These are phyloP conservation scores for Vigna unguiculata DNA, from an alignment of 306 rosid species.

Conservation along the genomic window DNA sequence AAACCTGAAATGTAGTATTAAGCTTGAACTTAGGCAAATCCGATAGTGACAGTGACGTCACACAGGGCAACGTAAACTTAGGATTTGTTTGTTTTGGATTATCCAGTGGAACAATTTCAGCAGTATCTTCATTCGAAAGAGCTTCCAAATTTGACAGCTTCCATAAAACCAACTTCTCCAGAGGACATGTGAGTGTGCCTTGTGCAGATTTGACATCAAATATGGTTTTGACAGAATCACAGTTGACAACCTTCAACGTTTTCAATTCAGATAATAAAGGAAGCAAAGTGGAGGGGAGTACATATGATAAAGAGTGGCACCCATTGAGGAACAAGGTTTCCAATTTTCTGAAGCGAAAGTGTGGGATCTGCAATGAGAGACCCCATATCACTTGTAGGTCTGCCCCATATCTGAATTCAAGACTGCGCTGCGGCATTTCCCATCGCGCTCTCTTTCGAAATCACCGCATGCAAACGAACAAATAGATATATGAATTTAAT, in stretches of 20 bases:
- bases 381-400: constrained; percentile 14
- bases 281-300: constrained; percentile 15
- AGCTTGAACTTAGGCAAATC: background rate
- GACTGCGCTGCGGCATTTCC: too few relatives aligned
- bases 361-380: background rate
- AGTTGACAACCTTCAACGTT: background rate
- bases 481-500: too few relatives aligned
- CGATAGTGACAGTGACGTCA: background rate
- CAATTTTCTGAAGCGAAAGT: constrained; percentile 33
- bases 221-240: constrained; percentile 13
- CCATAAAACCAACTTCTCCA: too few relatives aligned
- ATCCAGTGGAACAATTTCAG: background rate
- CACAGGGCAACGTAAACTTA: background rate
- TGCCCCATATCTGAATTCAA: too few relatives aligned
- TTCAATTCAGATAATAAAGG: constrained; percentile 8
- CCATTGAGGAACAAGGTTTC: background rate
- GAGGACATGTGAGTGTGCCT: too few relatives aligned
- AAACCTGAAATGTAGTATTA: too few relatives aligned
- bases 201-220: too few relatives aligned
- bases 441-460: too few relatives aligned
- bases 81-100: background rate
- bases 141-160: too few relatives aligned
- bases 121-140: background rate
- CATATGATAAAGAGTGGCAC: constrained; percentile 8
- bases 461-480: too few relatives aligned